Evolutionary conservation across 257 asterid species (phyloP), one percentile per base, ranked within the genome.

Genomic region (Solanum dulcamara): DNA sequence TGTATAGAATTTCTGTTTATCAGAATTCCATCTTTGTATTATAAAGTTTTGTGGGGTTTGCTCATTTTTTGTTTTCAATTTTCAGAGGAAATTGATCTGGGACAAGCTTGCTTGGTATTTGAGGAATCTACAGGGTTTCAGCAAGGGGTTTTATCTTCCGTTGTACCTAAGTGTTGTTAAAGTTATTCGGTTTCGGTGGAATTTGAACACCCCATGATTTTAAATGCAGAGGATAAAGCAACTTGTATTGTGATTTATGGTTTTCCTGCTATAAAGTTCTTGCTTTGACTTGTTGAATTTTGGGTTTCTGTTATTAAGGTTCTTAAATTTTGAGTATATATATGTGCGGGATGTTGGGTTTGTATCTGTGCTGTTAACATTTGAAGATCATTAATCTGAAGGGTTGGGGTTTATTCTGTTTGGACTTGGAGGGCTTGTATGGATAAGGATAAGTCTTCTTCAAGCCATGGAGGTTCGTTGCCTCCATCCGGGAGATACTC

Each of bases 401-500:
- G 44, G 44, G 28, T 77, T 46, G 42, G 26, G 38, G 38, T 77
- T 75, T 75, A 7, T 75, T 42, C 38, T 44, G 81, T 75, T 26
- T 26, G 40, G 40, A 24, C 35, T 75, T 50, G 28, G 83, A 77
- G 83, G 57, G 57, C 10, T 77, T 46, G 26, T 77, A 96, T 96
- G 99, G 99, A 94, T 80, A 94, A 92, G 93, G 98, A 93, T 79
- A 93, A 93, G 93, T 85, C 91, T 87, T 57, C 66, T 57, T 68
- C 77, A 53, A 90, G 86, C 68, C 91, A 86, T 35, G 96, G 91
- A 32, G 92, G 86, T 85, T 89, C 86, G 30, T 92, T 90, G 74
- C 99, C 99, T 28, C 97, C 98, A 0, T 89, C 90, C 0, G 98
- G 98, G 74, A 93, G 99, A 90, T 91, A 91, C 86, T 85, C 93